Percentiles rank a stretch among this genome's conserved stretches.
These are phyloP conservation scores for Sporopachydermia quercuum DNA, from an alignment of 805 yeast genomes.

Conservation along the genomic window DNA sequence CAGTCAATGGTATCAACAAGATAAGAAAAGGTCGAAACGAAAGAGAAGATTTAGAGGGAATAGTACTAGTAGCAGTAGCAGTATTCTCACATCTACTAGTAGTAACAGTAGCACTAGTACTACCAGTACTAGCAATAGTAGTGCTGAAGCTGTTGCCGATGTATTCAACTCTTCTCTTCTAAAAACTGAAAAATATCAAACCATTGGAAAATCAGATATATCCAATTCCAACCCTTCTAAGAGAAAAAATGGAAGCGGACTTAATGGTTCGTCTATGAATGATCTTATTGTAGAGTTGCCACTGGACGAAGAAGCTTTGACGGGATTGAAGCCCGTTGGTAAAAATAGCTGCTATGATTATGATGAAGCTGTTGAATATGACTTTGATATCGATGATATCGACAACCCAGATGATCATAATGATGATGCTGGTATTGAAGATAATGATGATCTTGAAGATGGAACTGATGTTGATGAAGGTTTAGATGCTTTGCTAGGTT, in stretches of 20 bases:
- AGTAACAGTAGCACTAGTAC: not conserved
- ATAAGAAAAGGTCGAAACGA: not conserved
- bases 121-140: not conserved
- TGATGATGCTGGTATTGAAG: conserved; percentile 1
- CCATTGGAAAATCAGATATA: too few species aligned
- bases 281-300: not conserved
- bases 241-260: not conserved
- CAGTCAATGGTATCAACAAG: not conserved
- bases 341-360: too few species aligned
- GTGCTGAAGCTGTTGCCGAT: not conserved
- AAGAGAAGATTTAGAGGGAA: not conserved
- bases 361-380: conserved; percentile 2
- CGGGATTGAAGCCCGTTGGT: not conserved
- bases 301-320: conserved; percentile 3
- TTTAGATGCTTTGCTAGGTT: conserved; percentile 59
- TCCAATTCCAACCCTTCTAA: not conserved
- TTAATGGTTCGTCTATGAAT: too few species aligned
- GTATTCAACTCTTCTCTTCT: not conserved
- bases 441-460: not conserved
- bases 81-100: not conserved
- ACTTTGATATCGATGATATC: not conserved
- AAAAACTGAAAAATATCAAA: too few species aligned
- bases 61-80: conserved; percentile 1
- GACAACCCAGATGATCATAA: too few species aligned
- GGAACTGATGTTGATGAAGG: conserved; percentile 20